These are phyloP conservation scores for Synchytrium microbalum DNA, from an alignment of 371 early-diverging fungal genomes.

Conservation along the genomic window DNA sequence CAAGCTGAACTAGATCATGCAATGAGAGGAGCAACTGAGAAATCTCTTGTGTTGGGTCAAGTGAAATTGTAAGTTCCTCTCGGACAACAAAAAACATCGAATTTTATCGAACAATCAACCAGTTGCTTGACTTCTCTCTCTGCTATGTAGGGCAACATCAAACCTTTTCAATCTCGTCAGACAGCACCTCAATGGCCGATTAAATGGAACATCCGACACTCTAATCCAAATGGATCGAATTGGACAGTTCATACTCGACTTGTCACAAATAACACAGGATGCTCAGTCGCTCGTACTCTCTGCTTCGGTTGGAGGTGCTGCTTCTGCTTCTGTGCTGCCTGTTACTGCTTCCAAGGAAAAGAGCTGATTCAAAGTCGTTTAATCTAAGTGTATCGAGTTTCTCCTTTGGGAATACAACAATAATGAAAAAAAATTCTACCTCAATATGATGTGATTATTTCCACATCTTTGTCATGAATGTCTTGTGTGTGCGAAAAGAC, in stretches of 20 bases:
- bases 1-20: slow-evolving; percentile 40
- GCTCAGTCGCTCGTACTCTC: background rate
- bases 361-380: no score
- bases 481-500: no score
- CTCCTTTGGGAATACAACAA: no score
- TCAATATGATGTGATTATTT: no score
- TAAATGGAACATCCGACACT: slow-evolving; percentile 33
- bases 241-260: slow-evolving; percentile 39
- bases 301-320: background rate
- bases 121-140: background rate
- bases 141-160: slow-evolving; percentile 30
- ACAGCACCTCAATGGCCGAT: slow-evolving; percentile 39
- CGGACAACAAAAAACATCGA: background rate
- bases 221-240: slow-evolving; percentile 44
- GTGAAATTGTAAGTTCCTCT: slow-evolving; percentile 37
- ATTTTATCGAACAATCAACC: background rate
- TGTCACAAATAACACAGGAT: slow-evolving; percentile 13
- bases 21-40: slow-evolving; percentile 38
- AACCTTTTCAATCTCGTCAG: slow-evolving; percentile 43
- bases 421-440: no score
- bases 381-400: no score
- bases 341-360: no score
- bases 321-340: no score
- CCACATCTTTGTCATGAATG: no score
- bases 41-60: slow-evolving; percentile 43